Base-by-base conservation (phyloP, 495 filamentous ascomycete genomes). In the Neurospora tetrasperma region DNA sequence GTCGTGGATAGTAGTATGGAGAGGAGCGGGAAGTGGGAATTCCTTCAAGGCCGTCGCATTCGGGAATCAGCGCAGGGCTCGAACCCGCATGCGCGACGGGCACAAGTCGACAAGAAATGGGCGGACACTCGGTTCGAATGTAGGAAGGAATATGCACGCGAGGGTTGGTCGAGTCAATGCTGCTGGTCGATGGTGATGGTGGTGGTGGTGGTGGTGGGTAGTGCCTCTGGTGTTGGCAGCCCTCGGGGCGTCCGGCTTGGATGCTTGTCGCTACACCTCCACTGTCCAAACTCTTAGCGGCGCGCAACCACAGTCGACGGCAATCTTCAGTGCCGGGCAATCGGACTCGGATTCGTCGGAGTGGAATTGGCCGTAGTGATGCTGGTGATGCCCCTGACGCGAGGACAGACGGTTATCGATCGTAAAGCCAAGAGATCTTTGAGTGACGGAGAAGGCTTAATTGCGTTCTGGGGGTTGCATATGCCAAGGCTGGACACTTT, bases 401-500 rank as follows among this genome's bases (percentile, higher is more conserved):
- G 16, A 40, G 43, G 39, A 71, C 70, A 71, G 43, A 54, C 54
- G 54, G 54, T 62, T 62, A 62, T 62, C 54, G 54, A 62, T 62
- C 54, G 54, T 35, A 69, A 75, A 74, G 78, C 78, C 78, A 81
- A 79, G 78, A 79, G 74, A 73, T 78, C 72, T 76, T 74, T 76
- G 76, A 77, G 54, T 77, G 75, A 78, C 79, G 72, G 75, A 62
- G 54, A 62, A 69, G 71, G 59, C 75, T 75, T 38, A 5, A 5
- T 5, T 76, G 71, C 72, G 66, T 73, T 76, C 69, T 68, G 76
- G 68, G 76, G 73, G 74, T 79, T 81, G 79, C 79, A 81, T 81
- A 80, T 81, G 79, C 79, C 79, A 81, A 81, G 79, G 77, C 78
- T 75, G 27, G 74, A 71, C 68, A 72, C 69, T 77, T 70, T 72